Evolutionary conservation across 371 early-diverging fungal genomes (phyloP).

Genomic region (Saksenaea oblongispora): DNA sequence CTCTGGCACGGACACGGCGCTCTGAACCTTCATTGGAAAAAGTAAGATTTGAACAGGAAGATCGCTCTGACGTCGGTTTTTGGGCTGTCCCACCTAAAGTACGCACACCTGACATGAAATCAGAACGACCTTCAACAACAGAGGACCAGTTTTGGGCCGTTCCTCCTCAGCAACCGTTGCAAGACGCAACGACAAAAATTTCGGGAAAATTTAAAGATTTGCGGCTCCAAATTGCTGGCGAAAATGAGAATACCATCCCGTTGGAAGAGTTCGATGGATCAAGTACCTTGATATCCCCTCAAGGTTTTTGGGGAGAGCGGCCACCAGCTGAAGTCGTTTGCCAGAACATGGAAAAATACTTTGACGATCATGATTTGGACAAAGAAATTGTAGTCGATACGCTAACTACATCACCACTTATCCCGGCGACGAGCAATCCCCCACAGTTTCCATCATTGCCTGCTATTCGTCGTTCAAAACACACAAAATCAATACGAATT

Average conservation of each 20-base stretch:
- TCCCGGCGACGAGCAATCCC: not conserved
- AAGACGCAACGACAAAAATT: not conserved
- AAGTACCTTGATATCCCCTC: not conserved
- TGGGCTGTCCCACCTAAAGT: conserved; percentile 34
- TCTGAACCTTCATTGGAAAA: conserved; percentile 7
- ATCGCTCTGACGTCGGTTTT: conserved; percentile 10
- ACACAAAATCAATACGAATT: conserved; percentile 54
- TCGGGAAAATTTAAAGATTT: not conserved
- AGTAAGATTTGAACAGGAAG: conserved; percentile 7
- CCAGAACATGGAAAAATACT: conserved; percentile 68
- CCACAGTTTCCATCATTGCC: conserved; percentile 2
- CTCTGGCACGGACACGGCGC: conserved; percentile 2
- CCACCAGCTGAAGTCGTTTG: conserved; percentile 76
- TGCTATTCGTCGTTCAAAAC: not conserved
- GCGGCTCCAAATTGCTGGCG: not conserved
- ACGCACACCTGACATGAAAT: conserved; percentile 6
- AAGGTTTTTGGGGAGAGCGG: conserved; percentile 66
- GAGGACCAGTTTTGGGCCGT: conserved; percentile 24
- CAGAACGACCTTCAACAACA: conserved; percentile 6
- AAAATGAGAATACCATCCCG: not conserved
- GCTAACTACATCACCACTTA: conserved; percentile 7
- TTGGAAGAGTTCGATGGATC: not conserved
- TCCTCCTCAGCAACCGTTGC: conserved; percentile 11
- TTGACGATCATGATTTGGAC: conserved; percentile 78
- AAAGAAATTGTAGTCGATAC: conserved; percentile 60